Evolutionary conservation across 306 rosid species (phyloP).

Genomic region (Carpinus viminea): DNA sequence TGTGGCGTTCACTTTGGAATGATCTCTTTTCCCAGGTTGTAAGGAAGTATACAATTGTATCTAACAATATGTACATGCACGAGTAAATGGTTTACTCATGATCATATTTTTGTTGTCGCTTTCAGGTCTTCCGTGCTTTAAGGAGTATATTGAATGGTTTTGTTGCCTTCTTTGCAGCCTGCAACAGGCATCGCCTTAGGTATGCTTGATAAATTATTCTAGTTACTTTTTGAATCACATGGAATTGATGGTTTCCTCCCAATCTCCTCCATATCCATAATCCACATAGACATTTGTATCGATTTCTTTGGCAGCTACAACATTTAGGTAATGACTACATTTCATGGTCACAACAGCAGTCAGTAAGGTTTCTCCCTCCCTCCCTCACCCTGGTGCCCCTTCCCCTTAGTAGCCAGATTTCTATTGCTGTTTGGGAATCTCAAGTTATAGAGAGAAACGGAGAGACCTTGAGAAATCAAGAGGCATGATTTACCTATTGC

Average conservation of each 20-base stretch:
- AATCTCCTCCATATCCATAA: background rate
- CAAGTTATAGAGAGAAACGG: background rate
- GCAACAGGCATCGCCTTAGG: conserved; percentile 99
- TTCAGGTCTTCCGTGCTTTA: conserved; percentile 88
- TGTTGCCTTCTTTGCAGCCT: conserved; percentile 83
- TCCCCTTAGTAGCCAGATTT: background rate
- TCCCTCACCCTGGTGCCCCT: too few relatives aligned
- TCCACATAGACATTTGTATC: background rate
- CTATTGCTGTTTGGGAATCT: background rate
- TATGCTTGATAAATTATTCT: conserved; percentile 30
- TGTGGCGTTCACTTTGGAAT: conserved; percentile 91
- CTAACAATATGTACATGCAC: conserved; percentile 10
- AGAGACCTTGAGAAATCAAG: too few relatives aligned
- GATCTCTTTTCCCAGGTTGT: conserved; percentile 92
- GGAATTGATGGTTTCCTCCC: background rate
- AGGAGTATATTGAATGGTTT: conserved; percentile 83
- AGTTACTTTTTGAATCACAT: background rate
- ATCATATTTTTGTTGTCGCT: conserved; percentile 13
- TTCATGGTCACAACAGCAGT: too few relatives aligned
- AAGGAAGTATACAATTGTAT: conserved; percentile 1
- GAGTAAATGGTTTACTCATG: conserved; percentile 25
- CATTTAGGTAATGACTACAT: background rate
- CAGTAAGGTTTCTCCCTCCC: too few relatives aligned
- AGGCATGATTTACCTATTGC: too few relatives aligned
- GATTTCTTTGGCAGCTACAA: background rate